Evolutionary conservation across 306 rosid species (phyloP), one percentile per base, ranked within the genome.

Genomic region (Urtica urens): DNA sequence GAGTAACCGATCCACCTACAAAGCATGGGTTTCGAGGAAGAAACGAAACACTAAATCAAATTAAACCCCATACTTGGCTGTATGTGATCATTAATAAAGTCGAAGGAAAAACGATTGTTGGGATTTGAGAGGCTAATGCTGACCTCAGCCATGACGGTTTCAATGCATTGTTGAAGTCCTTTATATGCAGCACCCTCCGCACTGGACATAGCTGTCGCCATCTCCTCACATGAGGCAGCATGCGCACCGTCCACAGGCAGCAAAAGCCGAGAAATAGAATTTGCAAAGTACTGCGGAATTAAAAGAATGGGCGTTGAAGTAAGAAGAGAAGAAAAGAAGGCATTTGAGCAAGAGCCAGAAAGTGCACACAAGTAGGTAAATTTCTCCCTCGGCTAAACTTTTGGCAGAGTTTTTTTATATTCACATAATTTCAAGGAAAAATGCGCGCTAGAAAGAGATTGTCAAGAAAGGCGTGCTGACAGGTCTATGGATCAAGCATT

Each of bases 121-220:
- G n/a, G n/a, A n/a, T n/a, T n/a, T n/a, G 44, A 19, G 21, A 44
- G 25, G 19, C 52, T 45, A 46, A 29, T 21, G 53, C 86, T 65
- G 55, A 92, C 96, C 99, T 92, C 99, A 13, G 96, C 94, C 99
- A 92, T 92, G 72, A 92, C 94, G 63, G 99, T 92, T 78, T 92
- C 99, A 44, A 92, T 92, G 69, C 93, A 81, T 43, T 81, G 86
- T 51, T 78, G 93, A 48, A 92, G 67, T 59, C 99, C 99, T 76
- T 75, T 92, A 66, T 92, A 86, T 51, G 99, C 99, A 53, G 96
- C 93, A 63, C 93, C 82, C 78, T 92, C 99, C 47, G 99, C 99
- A 78, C 92, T 92, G 52, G 96, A 85, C 99, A 92, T 78, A 56
- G 99, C 96, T 3, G 81, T 75, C 38, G 88, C 84, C 99, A 92